Evolutionary conservation across 805 yeast species (phyloP), one percentile per base, ranked within the genome.

Genomic region (Yamadazyma kitorensis): DNA sequence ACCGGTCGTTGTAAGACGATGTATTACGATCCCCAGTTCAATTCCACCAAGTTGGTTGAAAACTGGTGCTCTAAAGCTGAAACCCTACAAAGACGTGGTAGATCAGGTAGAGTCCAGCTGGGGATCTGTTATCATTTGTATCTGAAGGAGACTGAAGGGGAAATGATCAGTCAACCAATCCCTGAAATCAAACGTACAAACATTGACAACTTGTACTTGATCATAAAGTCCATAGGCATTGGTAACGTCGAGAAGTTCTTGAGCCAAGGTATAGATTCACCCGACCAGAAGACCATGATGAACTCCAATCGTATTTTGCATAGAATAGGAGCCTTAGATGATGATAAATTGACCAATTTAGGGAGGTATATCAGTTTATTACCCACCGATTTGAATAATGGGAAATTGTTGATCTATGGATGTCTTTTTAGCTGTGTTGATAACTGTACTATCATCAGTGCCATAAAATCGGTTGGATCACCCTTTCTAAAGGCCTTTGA

Each of bases 91-190:
- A 75, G 98, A 62, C 71, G 96, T 56, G 98, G 98, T 55, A 84
- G 98, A 67, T 91, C 97, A n/a, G 98, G 98, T 43, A 89, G 98
- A 74, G 87, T 91, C 9, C 75, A 80, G 22, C 69, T 69, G 17
- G 98, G 98, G 37, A 64, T 68, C 10, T 88, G 97, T 43, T 91
- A 78, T 58, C 88, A 85, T 52, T 52, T 91, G 29, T 91, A 76
- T 57, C 82, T 96, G 1, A 61, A 64, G 34, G 74, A 74, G 2
- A 73, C 86, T 0, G 64, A 67, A 4, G 55, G 56, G 1, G 54
- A 57, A 15, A 83, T 88, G 91, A 61, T 72, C 11, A 65, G 72
- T 2, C 81, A 82, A 45, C 95, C 96, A 1, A 69, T 83, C 12
- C 97, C 98, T 0, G 98, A 91, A 53, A 91, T 91, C 34, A 78